A percentile compares a stretch with the other conserved stretches of the same genome.
phyloP scores from a whole-genome alignment of 768 basidiomycete genomes.

The Pilatotrama ljubarskyi region DNA sequence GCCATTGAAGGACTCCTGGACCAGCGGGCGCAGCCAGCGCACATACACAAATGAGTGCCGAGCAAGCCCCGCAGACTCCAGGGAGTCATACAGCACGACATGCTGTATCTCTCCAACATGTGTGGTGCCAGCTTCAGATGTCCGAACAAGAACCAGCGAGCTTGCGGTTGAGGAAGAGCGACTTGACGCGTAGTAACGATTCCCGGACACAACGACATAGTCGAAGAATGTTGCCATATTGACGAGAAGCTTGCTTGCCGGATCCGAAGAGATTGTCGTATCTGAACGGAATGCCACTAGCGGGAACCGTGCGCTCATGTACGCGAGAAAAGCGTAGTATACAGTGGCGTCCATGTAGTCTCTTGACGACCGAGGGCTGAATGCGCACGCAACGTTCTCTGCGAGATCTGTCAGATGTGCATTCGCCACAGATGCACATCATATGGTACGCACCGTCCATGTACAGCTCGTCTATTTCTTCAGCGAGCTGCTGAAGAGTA shows the following conservation, averaged over 20 bases:
- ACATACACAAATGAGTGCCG: too few species aligned
- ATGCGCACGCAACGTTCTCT: neutral
- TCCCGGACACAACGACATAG: neutral
- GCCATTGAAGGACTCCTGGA: too few species aligned
- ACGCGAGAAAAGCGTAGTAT: neutral
- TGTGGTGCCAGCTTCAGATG: neutral
- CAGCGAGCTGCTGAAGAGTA: neutral
- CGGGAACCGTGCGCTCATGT: neutral
- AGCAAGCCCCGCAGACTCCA: too few species aligned
- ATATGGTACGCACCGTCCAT: neutral
- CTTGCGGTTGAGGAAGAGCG: neutral
- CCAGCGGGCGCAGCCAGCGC: too few species aligned
- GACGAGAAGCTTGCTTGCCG: neutral
- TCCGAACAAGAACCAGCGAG: neutral
- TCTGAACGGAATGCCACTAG: neutral
- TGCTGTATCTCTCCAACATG: neutral
- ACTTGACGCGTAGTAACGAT: neutral
- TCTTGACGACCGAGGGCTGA: neutral
- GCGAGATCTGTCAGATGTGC: neutral
- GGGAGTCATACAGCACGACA: neutral
- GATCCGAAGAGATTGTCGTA: too few species aligned
- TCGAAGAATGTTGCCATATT: neutral
- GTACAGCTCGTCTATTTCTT: neutral
- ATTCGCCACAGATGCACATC: neutral
- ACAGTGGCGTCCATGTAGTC: neutral